A percentile compares a stretch with the other conserved stretches of the same genome.
These are phyloP conservation scores for Amauroascus verrucosus DNA, from an alignment of 2,329 filamentous ascomycete species.

Conservation along the genomic window DNA sequence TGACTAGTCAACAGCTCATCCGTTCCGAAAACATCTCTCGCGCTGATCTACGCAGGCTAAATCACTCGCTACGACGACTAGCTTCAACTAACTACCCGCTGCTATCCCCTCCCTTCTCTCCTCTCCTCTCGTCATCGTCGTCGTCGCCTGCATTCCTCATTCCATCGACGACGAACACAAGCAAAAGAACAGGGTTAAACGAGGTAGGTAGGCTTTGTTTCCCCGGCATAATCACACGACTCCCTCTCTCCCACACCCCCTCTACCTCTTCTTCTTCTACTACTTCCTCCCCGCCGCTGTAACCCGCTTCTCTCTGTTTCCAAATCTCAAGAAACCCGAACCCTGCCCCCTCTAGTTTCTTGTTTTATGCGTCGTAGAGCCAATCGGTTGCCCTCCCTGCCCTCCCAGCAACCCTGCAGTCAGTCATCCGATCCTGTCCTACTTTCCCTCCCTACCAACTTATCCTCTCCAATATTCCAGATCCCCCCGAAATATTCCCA, in stretches of 20 bases:
- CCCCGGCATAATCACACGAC: conserved; percentile 1
- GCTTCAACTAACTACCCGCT: no score
- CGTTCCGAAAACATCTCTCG: no score
- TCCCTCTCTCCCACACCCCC: background rate
- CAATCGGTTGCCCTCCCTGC: conserved; percentile 6
- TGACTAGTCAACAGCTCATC: no score
- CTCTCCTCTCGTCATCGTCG: no score
- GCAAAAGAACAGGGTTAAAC: background rate
- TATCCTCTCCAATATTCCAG: background rate
- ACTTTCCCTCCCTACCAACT: background rate
- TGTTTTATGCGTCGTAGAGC: background rate
- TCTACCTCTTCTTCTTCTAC: background rate
- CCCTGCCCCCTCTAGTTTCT: background rate
- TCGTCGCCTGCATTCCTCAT: no score
- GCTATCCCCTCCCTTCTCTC: no score
- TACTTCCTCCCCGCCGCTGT: background rate
- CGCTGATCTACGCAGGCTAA: no score
- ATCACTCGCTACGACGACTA: no score
- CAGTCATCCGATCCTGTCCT: conserved; percentile 9
- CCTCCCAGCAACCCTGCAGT: conserved; percentile 1
- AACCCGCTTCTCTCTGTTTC: background rate
- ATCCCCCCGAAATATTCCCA: background rate
- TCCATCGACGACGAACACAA: no score
- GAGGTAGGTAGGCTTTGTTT: background rate
- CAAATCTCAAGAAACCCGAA: background rate